phyloP scores from a whole-genome alignment of 768 basidiomycete genomes.

The Nevesoporus exiguus region DNA sequence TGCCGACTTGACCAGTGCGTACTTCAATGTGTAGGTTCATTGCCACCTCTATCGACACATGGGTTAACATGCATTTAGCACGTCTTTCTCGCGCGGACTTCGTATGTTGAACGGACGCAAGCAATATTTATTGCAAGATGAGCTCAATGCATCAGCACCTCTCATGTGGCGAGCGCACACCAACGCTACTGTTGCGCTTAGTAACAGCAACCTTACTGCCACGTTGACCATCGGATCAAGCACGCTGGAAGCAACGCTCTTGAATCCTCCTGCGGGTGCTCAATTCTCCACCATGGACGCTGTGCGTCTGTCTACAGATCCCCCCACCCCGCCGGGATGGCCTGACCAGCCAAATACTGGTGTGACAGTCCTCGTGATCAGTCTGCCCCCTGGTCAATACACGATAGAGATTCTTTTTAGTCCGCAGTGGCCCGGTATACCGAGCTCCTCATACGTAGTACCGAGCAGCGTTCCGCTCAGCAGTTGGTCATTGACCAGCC shows the following conservation, averaged over 20 bases:
- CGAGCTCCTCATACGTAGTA: conserved; percentile 55
- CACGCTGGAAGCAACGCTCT: conserved; percentile 60
- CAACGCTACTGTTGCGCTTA: conserved; percentile 76
- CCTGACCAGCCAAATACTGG: conserved; percentile 73
- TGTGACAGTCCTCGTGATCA: conserved; percentile 77
- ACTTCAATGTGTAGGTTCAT: conserved; percentile 61
- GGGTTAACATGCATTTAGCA: conserved; percentile 36
- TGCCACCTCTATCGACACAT: not conserved
- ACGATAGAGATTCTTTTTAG: conserved; percentile 84
- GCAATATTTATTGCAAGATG: conserved; percentile 93
- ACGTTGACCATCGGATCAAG: conserved; percentile 70
- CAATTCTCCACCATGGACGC: conserved; percentile 56
- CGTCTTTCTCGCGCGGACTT: conserved; percentile 79
- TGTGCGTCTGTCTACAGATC: conserved; percentile 56
- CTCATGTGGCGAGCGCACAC: conserved; percentile 95
- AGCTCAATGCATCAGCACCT: conserved; percentile 57
- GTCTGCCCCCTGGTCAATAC: conserved; percentile 61
- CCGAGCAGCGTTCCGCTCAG: conserved; percentile 69
- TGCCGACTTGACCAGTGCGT: conserved; percentile 76
- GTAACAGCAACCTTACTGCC: conserved; percentile 57
- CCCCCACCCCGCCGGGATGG: conserved; percentile 52
- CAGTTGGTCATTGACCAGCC: conserved; percentile 77
- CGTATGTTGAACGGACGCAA: conserved; percentile 77
- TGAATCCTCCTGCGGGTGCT: conserved; percentile 66
- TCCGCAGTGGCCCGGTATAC: conserved; percentile 85